Base-by-base conservation (phyloP, 129 eudicot species). In the Kitagawia praeruptora region DNA sequence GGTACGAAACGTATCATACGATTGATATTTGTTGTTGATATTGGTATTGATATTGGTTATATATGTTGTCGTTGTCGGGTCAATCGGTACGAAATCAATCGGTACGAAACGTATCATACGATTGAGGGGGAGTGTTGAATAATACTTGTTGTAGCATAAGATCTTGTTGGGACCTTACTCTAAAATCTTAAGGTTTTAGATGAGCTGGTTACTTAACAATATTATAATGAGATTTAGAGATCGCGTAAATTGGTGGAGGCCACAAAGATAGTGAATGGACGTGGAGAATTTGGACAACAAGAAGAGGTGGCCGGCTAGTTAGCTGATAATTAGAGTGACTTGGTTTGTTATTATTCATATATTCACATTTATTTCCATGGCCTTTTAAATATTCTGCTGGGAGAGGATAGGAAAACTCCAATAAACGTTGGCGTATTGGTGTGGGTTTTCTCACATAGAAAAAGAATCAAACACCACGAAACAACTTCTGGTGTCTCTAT, bases 401-500 rank as follows among this genome's bases (percentile, higher is more conserved):
- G 18, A 42, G 21, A 42, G 49, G 42, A 73, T 28, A 5, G 10
- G 31, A 73, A 8, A 21, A 21, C 2, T 7, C 54, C 42, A 69
- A 69, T 15, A 44, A 25, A 27, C 1, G 77, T n/a, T 74, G 25
- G 77, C 77, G 77, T 74, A 74, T 44, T 74, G 14, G 56, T 16
- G 34, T 44, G 77, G 77, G 56, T 74, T 74, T 74, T 61, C 77
- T 74, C 15, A 14, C 77, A n/a, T 21, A 74, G 51, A 42, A 74
- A 73, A 74, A 25, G 77, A 74, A 74, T 44, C 77, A 74, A 28
- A 74, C 51, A 69, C 56, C 16, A 74, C 11, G 25, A 74, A 74
- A 74, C 77, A 25, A 74, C 77, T 44, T 27, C 13, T 44, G 38
- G 34, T 44, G 77, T 44, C 77, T 74, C 56, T 74, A 74, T 74